These are phyloP conservation scores for Ceratocystis papillata DNA, from an alignment of 2,329 filamentous ascomycete genomes.

Conservation along the genomic window DNA sequence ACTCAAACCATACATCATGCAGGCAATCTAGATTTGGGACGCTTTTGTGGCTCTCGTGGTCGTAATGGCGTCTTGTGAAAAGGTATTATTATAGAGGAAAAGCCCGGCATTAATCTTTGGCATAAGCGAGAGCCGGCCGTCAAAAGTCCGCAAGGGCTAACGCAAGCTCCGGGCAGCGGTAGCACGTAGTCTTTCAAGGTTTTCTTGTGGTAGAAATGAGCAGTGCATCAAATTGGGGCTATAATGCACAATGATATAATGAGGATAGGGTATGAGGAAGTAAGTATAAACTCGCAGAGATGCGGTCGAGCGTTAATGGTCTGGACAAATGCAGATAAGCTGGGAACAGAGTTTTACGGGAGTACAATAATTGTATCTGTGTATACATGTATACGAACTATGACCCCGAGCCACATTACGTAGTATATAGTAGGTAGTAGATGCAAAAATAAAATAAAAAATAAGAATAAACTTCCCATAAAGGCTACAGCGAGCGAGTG, in stretches of 20 bases:
- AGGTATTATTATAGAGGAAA: background rate
- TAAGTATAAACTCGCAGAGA: no score
- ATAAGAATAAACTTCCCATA: background rate
- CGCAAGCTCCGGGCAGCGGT: background rate
- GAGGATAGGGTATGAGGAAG: no score
- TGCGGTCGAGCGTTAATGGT: no score
- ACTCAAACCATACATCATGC: background rate
- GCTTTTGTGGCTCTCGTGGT: background rate
- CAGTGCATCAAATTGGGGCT: no score
- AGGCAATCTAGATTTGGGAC: background rate
- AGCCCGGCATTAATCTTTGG: background rate
- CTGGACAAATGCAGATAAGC: background rate
- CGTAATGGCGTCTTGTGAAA: background rate
- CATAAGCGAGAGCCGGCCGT: background rate
- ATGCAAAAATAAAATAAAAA: background rate
- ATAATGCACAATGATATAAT: background rate
- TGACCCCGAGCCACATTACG: background rate
- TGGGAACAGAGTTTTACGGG: background rate
- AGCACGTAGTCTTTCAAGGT: background rate
- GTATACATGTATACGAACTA: slow-evolving; percentile 7
- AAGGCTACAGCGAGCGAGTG: background rate
- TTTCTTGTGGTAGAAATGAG: background rate
- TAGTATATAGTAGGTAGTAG: background rate
- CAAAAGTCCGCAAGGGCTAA: background rate
- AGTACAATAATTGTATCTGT: background rate